Evolutionary conservation across 106 monocot species (phyloP), one percentile per base, ranked within the genome.

Genomic region (Dactylorhiza incarnata): DNA sequence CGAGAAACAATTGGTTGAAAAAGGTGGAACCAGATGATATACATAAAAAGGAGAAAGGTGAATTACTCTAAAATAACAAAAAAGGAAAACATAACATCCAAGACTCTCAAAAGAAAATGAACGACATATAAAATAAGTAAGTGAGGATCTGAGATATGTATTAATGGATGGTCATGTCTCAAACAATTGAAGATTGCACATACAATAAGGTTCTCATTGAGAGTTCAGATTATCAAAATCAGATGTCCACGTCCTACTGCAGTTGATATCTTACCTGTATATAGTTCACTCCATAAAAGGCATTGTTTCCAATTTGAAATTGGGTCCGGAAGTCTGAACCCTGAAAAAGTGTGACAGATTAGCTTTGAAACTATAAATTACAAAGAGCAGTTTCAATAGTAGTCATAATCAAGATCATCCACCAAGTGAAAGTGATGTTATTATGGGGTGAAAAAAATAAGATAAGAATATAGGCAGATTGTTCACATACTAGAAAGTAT

Each of bases 271-370:
- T 81, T 74, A 95, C 99, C 88, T 99, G 99, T 26, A 99, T 99
- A 83, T 99, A 99, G 79, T 99, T 99, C 77, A 76, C 94, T 6
- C 99, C 99, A 79, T 99, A 99, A 78, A 99, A 94, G 6, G 92
- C 99, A 84, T 92, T 90, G 44, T 99, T 94, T 23, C 94, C 99
- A 16, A 94, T 82, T 82, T 99, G 99, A 84, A 92, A 92, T 61
- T 94, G 92, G 59, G 86, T 71, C 71, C 94, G 84, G 78, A 74
- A 99, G 81, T 99, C 94, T 54, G 71, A 85, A 63, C 94, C 94
- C 94, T 94, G 85, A 4, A 69, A 15, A 69, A 69, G 65, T 69
- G 8, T 1, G 45, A 69, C 6, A 44, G 45, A 69, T n/a, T 46
- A 17, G 45, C 17, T 69, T 45, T 14, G 29, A 66, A 45, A 16